Conservation (phyloP, 2,329 filamentous ascomycete species). For the Aspergillus vadensis region DNA sequence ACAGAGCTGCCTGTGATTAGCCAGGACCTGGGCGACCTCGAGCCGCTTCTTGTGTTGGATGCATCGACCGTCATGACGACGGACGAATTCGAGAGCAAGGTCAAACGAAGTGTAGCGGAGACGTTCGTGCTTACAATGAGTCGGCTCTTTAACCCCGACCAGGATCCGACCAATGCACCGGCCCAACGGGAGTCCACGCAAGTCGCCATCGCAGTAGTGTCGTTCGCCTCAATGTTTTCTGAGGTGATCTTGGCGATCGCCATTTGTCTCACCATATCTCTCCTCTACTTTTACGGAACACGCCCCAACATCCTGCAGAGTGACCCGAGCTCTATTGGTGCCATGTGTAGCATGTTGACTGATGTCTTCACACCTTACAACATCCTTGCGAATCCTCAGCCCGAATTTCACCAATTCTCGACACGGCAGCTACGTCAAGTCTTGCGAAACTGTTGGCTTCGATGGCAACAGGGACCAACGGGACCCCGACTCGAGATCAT, state of each 20-base stretch:
- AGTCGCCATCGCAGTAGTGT: conserved; percentile 34
- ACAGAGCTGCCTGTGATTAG: conserved; percentile 37
- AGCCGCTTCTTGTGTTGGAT: conserved; percentile 34
- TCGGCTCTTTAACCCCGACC: conserved; percentile 35
- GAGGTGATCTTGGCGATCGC: conserved; percentile 33
- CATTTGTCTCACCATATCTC: conserved; percentile 25
- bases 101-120: conserved; percentile 32
- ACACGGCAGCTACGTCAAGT: conserved; percentile 35
- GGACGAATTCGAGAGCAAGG: conserved; percentile 30
- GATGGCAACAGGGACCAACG: conserved; percentile 31
- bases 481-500: conserved; percentile 35
- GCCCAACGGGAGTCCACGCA: conserved; percentile 27
- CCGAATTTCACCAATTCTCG: conserved; percentile 37
- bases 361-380: conserved; percentile 34
- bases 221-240: conserved; percentile 31
- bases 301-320: conserved; percentile 35
- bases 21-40: conserved; percentile 33
- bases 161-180: conserved; percentile 21
- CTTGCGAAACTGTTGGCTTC: conserved; percentile 31
- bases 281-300: conserved; percentile 32
- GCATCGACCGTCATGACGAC: conserved; percentile 32
- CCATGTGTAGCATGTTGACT: conserved; percentile 39
- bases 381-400: conserved; percentile 28
- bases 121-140: conserved; percentile 35
- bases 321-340: conserved; percentile 37